These are phyloP conservation scores for Aspergillus ibericus DNA, from an alignment of 2,329 filamentous ascomycete genomes.

Conservation along the genomic window DNA sequence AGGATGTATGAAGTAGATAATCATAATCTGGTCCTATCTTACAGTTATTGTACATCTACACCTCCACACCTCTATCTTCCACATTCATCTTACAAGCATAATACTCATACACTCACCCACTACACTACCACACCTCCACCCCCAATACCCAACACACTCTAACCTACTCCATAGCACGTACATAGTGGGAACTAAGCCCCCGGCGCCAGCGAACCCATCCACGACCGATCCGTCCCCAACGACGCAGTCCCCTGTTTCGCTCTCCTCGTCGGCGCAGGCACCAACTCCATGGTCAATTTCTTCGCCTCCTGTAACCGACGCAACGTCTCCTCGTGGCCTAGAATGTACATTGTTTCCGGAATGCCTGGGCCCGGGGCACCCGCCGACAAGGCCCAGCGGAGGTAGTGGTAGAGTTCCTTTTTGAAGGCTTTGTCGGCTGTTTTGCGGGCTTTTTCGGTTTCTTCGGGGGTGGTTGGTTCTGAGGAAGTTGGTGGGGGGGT, in stretches of 20 bases:
- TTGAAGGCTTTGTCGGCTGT: slow-evolving; percentile 39
- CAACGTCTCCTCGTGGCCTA: slow-evolving; percentile 55
- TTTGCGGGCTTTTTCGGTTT: slow-evolving; percentile 19
- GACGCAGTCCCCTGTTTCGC: slow-evolving; percentile 1
- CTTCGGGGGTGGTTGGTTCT: slow-evolving; percentile 20
- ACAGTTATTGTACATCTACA: background rate
- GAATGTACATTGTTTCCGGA: slow-evolving; percentile 54
- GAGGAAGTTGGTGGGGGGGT: background rate
- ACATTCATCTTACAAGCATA: background rate
- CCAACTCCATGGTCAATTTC: slow-evolving; percentile 26
- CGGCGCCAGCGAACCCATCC: slow-evolving; percentile 38
- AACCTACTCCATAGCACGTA: too few relatives aligned
- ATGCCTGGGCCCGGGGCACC: slow-evolving; percentile 56
- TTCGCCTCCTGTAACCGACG: slow-evolving; percentile 46
- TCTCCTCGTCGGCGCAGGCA: slow-evolving; percentile 17
- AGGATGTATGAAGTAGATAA: too few relatives aligned
- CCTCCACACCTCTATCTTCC: background rate
- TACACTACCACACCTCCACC: too few relatives aligned
- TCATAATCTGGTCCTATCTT: too few relatives aligned
- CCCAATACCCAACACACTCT: too few relatives aligned
- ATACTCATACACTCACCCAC: background rate
- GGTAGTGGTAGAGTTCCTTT: slow-evolving; percentile 54
- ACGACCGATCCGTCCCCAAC: slow-evolving; percentile 24
- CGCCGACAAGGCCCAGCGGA: slow-evolving; percentile 58
- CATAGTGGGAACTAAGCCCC: background rate